Evolutionary conservation across 352 stramenopile genomes (phyloP), one percentile per base, ranked within the genome.

Genomic region (Bremia lactucae): DNA sequence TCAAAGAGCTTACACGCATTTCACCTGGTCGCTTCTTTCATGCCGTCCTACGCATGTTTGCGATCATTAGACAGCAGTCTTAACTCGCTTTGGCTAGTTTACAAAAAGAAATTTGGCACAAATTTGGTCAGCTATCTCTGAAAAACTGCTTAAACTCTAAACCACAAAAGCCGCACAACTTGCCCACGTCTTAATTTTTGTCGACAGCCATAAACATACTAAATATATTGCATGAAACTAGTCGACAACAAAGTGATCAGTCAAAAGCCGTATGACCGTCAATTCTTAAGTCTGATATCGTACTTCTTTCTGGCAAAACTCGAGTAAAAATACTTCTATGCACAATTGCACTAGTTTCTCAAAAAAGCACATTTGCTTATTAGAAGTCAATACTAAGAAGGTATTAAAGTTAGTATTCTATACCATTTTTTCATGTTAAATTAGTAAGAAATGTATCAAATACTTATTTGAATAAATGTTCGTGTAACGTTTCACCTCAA

Each of bases 181-280:
- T 67, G 37, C 74, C 86, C 48, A 83, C 68, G 40, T 90, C 77
- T 44, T 90, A 87, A 59, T 87, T 87, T 42, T 87, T 87, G 56
- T 87, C 78, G 1, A 87, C 78, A 2, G 78, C 78, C 78, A 90
- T 87, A 58, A 90, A 86, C 56, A 90, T 86, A 37, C 87, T 87
- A 90, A 54, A 59, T 90, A 87, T 59, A 87, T 75, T 4, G 78
- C 78, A 28, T 75, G 87, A 36, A 85, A 87, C 75, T 87, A 11
- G 29, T 31, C 13, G 34, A 42, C 2, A 5, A 2, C 3, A 23
- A 4, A 33, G 22, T 15, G 10, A 31, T 29, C 1, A 22, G 22
- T 33, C 2, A 40, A 26, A 40, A 14, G 14, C 22, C 22, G 22
- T 25, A 0, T 18, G n/a, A 38, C 33, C 13, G 15, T 28, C 8